Percentiles rank a stretch among this genome's conserved stretches.
Conservation (phyloP, 116 monocot genomes). For the Trichopus zeylanicus region DNA sequence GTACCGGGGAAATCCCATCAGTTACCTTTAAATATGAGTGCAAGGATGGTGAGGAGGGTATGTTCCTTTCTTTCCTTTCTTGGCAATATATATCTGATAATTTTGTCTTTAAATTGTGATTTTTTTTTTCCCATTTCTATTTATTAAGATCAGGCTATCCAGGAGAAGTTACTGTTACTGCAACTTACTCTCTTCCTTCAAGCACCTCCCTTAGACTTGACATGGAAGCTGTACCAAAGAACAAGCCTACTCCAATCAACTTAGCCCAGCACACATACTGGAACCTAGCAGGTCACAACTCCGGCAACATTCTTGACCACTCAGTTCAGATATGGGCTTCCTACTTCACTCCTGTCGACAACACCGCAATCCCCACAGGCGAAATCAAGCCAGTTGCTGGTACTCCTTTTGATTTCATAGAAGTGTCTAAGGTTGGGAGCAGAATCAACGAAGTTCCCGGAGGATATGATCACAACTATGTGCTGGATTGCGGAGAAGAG, state of each 20-base stretch:
- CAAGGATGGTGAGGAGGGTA: slow-evolving; percentile 94
- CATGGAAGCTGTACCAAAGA: slow-evolving; percentile 51
- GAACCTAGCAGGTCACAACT: slow-evolving; percentile 69
- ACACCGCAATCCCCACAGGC: slow-evolving; percentile 52
- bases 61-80: not conserved
- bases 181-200: slow-evolving; percentile 33
- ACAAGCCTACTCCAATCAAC: slow-evolving; percentile 67
- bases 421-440: slow-evolving; percentile 34
- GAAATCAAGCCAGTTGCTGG: slow-evolving; percentile 35
- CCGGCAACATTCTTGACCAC: slow-evolving; percentile 51
- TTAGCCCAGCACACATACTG: slow-evolving; percentile 83
- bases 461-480: slow-evolving; percentile 68
- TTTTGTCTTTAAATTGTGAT: not conserved
- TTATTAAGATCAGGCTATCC: slow-evolving; percentile 27
- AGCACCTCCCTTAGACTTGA: slow-evolving; percentile 20
- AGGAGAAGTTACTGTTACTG: slow-evolving; percentile 31
- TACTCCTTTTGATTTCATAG: slow-evolving; percentile 70
- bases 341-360: slow-evolving; percentile 58
- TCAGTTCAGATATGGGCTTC: slow-evolving; percentile 38
- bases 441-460: slow-evolving; percentile 34
- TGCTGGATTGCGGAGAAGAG: slow-evolving; percentile 23
- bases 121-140: not conserved
- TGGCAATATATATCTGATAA: not conserved
- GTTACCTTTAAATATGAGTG: slow-evolving; percentile 74
- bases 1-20: slow-evolving; percentile 45